Evolutionary conservation across 1,139 yeast genomes (phyloP), one percentile per base, ranked within the genome.

Genomic region (Candida sp.): DNA sequence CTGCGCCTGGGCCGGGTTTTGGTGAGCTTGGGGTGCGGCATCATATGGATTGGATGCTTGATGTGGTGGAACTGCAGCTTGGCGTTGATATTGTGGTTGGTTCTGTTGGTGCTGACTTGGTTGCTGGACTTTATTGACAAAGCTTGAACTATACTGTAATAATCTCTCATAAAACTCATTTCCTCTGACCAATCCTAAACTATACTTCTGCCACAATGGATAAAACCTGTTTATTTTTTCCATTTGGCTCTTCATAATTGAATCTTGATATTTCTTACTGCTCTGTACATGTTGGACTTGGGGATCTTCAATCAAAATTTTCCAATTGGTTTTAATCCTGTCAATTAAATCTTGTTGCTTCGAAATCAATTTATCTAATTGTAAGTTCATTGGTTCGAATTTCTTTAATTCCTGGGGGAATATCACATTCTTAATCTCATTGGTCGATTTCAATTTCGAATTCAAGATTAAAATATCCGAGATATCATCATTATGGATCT

Each of bases 401-500:
- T 93, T 93, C 42, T 77, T 79, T 50, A 93, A 67, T 60, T 90
- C 97, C 44, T 79, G 77, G 12, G 82, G 79, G 60, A 91, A 91
- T 21, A 88, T 73, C 33, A 70, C 66, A 25, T 71, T 67, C 51
- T 75, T 75, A 44, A 84, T 75, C 49, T 85, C 93, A 37, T 74
- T 70, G 21, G 81, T 81, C 3, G 77, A 57, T 46, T 75, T 75
- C 30, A 76, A 70, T 43, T 79, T 78, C 51, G 82, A 81, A 60
- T 87, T 86, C 51, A 86, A 67, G 4, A 93, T 78, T 33, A 93
- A 71, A 22, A 85, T 73, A 45, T 87, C 84, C 0, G 96, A 85
- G 42, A 91, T 89, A 58, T 93, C 97, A 62, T 93, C 99, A 21
- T 77, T 73, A 55, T 85, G 95, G 35, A 88, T 83, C 43, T 78